These are phyloP conservation scores for Mortierella sp. DNA, from an alignment of 371 early-diverging fungal genomes.

Conservation along the genomic window DNA sequence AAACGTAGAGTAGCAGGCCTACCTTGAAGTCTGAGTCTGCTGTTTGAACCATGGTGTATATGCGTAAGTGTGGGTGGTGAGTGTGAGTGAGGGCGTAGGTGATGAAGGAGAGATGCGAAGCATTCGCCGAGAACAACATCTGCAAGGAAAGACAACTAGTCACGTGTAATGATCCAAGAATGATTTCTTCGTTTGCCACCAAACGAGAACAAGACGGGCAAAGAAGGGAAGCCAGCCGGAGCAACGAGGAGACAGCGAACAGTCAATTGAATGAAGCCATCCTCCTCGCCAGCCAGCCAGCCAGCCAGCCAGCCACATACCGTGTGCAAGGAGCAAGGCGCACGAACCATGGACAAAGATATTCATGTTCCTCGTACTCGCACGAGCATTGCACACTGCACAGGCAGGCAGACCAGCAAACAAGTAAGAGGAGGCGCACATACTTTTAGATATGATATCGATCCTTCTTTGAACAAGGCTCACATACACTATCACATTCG, in stretches of 20 bases:
- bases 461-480: not conserved
- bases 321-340: not conserved
- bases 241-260: not conserved
- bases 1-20: not conserved
- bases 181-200: not conserved
- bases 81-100: not conserved
- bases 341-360: not conserved
- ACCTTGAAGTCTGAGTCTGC: slow-evolving; percentile 37
- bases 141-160: not conserved
- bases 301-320: not conserved
- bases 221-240: not conserved
- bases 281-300: too few species aligned
- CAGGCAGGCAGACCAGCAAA: not conserved
- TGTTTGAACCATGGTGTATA: slow-evolving; percentile 25
- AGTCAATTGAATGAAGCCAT: not conserved
- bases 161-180: not conserved
- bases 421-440: too few species aligned
- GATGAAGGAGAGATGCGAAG: slow-evolving; percentile 8
- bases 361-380: too few species aligned
- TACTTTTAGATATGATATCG: not conserved
- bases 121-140: not conserved
- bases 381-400: not conserved
- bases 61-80: not conserved
- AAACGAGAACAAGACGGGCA: not conserved
- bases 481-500: not conserved